A percentile compares a stretch with the other conserved stretches of the same genome.
phyloP scores from a whole-genome alignment of 2,329 filamentous ascomycete genomes.

The Colletotrichum musicola region DNA sequence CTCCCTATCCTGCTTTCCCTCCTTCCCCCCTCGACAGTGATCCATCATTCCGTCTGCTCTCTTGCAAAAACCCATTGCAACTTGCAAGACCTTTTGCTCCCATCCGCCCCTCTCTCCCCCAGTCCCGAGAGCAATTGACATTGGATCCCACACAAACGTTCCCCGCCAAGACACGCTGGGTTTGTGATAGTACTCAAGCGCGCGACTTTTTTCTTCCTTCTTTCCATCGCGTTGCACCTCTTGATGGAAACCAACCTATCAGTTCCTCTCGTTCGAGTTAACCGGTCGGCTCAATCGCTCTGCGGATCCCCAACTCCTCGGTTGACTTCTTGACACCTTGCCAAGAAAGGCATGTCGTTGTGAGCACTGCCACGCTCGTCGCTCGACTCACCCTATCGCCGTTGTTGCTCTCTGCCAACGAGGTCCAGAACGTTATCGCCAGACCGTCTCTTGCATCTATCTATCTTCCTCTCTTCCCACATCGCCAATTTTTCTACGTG shows the following conservation, averaged over 20 bases:
- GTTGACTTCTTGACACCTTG: conserved; percentile 32
- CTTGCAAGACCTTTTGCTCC: conserved; percentile 10
- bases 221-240: too few relatives aligned
- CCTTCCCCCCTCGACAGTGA: conserved; percentile 35
- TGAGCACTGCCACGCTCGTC: conserved; percentile 35
- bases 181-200: conserved; percentile 30
- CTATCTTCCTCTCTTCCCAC: not conserved
- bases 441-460: conserved; percentile 2
- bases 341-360: conserved; percentile 38
- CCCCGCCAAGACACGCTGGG: conserved; percentile 30
- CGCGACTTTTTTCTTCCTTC: conserved; percentile 22
- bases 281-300: too few relatives aligned
- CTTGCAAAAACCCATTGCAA: too few relatives aligned
- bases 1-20: conserved; percentile 17
- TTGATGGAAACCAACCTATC: conserved; percentile 9
- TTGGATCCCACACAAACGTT: not conserved
- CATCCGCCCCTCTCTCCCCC: not conserved
- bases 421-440: conserved; percentile 3
- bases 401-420: not conserved
- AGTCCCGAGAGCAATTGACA: too few relatives aligned
- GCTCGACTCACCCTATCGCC: not conserved
- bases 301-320: conserved; percentile 10
- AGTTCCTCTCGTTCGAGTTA: conserved; percentile 6
- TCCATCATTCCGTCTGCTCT: too few relatives aligned
- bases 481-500: too few relatives aligned